Evolutionary conservation across 2,329 filamentous ascomycete genomes (phyloP).

Genomic region (Dactylellina drechsleri): DNA sequence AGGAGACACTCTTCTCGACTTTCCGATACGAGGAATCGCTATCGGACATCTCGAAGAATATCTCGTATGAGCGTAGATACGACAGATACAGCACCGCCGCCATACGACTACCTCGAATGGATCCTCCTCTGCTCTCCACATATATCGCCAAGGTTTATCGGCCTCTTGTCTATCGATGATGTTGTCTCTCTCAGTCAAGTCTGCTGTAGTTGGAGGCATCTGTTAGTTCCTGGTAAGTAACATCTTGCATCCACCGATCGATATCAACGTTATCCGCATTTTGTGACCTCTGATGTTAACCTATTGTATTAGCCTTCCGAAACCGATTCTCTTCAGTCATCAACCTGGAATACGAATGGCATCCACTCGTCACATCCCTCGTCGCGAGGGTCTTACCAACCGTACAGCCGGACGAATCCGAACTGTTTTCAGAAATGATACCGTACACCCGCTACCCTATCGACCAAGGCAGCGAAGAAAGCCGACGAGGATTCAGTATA

Average conservation of each 20-base stretch:
- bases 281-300: neutral
- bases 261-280: neutral
- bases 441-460: constrained; percentile 17
- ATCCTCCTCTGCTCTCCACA: constrained; percentile 16
- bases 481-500: constrained; percentile 13
- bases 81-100: neutral
- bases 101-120: constrained; percentile 25
- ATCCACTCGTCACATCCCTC: constrained; percentile 10
- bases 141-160: constrained; percentile 11
- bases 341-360: constrained; percentile 7
- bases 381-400: neutral
- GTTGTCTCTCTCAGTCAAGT: constrained; percentile 29
- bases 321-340: neutral
- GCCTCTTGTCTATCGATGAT: constrained; percentile 30
- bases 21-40: too few relatives aligned
- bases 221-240: constrained; percentile 19
- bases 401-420: neutral
- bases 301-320: neutral
- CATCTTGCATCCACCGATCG: neutral
- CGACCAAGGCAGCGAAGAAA: constrained; percentile 3
- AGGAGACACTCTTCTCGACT: too few relatives aligned
- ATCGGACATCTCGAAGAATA: too few relatives aligned
- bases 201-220: constrained; percentile 14
- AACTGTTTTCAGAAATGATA: neutral
- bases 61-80: too few relatives aligned